phyloP scores from a whole-genome alignment of 495 filamentous ascomycete species.

The Penicillium psychrofluorescens region DNA sequence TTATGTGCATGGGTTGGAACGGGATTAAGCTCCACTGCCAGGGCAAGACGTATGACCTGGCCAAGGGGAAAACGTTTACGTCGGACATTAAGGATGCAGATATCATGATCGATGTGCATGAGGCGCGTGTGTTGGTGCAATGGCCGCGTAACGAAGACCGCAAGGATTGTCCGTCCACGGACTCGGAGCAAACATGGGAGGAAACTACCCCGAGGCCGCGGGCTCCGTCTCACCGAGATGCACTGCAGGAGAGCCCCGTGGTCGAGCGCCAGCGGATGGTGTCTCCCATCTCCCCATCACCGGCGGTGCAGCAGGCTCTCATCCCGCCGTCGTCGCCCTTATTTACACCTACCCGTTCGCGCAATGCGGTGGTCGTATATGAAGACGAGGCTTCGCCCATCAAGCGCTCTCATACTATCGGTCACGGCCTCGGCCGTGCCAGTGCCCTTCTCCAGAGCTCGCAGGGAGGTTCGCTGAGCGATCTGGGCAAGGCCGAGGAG shows the following conservation, averaged over 20 bases:
- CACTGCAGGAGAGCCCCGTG: slow-evolving; percentile 57
- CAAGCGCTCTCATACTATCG: slow-evolving; percentile 25
- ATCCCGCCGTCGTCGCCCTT: slow-evolving; percentile 37
- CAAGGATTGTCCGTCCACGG: slow-evolving; percentile 53
- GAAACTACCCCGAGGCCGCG: slow-evolving; percentile 38
- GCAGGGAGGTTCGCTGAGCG: slow-evolving; percentile 54
- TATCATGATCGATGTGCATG: slow-evolving; percentile 94
- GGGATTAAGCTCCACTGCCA: slow-evolving; percentile 89
- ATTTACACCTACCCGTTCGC: slow-evolving; percentile 31
- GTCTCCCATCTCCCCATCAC: slow-evolving; percentile 72
- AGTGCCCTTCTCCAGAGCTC: slow-evolving; percentile 30
- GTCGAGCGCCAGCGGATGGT: slow-evolving; percentile 51
- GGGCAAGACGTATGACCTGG: slow-evolving; percentile 76
- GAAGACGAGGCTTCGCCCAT: slow-evolving; percentile 47
- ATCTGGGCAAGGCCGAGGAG: slow-evolving; percentile 47
- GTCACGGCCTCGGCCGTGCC: slow-evolving; percentile 18
- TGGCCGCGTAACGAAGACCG: slow-evolving; percentile 65
- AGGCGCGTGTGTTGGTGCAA: slow-evolving; percentile 77
- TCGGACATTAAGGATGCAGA: slow-evolving; percentile 85
- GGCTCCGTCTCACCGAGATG: slow-evolving; percentile 14
- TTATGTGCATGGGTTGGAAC: slow-evolving; percentile 93
- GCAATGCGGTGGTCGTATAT: slow-evolving; percentile 52
- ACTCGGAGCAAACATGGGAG: slow-evolving; percentile 65
- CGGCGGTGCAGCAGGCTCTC: slow-evolving; percentile 35
- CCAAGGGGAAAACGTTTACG: slow-evolving; percentile 81